phyloP scores from a whole-genome alignment of 2,329 filamentous ascomycete species.

The Exophiala phaeomuriformis region DNA sequence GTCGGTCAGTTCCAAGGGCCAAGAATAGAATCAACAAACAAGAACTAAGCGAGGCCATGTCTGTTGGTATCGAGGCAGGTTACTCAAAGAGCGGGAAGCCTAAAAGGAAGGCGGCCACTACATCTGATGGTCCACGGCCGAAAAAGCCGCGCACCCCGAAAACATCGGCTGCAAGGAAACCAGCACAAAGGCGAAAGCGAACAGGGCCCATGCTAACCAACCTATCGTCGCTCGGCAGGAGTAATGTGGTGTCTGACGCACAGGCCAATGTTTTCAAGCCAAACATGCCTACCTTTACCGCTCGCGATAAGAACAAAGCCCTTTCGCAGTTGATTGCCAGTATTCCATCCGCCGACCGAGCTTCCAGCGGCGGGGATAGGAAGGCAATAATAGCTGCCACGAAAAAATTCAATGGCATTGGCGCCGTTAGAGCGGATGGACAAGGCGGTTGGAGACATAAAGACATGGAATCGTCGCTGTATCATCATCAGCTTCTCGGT shows the following conservation, averaged over 20 bases:
- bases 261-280: conserved; percentile 27
- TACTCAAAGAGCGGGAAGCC: conserved; percentile 3
- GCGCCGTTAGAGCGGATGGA: conserved; percentile 28
- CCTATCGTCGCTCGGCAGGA: conserved; percentile 21
- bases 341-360: conserved; percentile 29
- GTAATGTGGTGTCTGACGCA: conserved; percentile 27
- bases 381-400: conserved; percentile 27
- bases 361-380: conserved; percentile 27
- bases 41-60: conserved; percentile 14
- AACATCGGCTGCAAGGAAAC: neutral
- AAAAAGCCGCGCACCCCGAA: neutral
- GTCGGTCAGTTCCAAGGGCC: conserved; percentile 4
- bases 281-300: conserved; percentile 27
- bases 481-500: conserved; percentile 32
- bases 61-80: conserved; percentile 8
- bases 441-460: conserved; percentile 31
- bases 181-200: neutral
- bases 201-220: conserved; percentile 20
- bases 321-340: conserved; percentile 31
- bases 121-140: neutral
- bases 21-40: conserved; percentile 12
- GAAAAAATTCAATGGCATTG: conserved; percentile 27
- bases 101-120: conserved; percentile 11
- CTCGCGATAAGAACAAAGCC: conserved; percentile 28
- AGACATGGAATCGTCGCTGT: conserved; percentile 32